Evolutionary conservation across 2,329 filamentous ascomycete species (phyloP).

Genomic region (Cordyceps javanica): DNA sequence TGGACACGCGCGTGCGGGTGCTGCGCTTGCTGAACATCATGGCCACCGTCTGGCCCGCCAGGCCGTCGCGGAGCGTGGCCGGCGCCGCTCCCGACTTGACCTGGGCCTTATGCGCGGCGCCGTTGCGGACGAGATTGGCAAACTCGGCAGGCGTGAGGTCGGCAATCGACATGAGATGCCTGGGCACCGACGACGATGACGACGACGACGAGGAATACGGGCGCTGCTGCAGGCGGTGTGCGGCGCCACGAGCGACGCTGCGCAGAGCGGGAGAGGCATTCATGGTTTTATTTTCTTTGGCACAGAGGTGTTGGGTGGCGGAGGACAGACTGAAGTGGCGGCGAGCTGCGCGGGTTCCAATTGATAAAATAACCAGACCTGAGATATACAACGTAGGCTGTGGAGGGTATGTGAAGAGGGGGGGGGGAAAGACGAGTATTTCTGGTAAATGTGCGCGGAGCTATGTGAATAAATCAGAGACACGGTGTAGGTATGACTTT

Average conservation of each 20-base stretch:
- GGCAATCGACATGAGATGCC: constrained; percentile 87
- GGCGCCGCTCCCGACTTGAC: constrained; percentile 62
- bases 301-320: no score
- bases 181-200: constrained; percentile 37
- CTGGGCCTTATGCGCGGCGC: constrained; percentile 64
- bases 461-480: neutral
- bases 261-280: constrained; percentile 4
- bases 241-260: neutral
- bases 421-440: no score
- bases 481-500: neutral
- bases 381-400: neutral
- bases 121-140: constrained; percentile 75
- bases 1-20: constrained; percentile 88
- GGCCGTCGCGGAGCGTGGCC: constrained; percentile 49
- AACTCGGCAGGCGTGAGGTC: constrained; percentile 80
- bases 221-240: constrained; percentile 1
- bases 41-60: constrained; percentile 76
- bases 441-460: neutral
- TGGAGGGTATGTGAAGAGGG: neutral
- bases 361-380: neutral
- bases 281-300: no score
- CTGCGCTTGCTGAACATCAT: constrained; percentile 97
- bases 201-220: neutral
- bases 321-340: no score
- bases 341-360: neutral